phyloP scores from a whole-genome alignment of 1,284 basidiomycete species.

The Ustilago nuda region DNA sequence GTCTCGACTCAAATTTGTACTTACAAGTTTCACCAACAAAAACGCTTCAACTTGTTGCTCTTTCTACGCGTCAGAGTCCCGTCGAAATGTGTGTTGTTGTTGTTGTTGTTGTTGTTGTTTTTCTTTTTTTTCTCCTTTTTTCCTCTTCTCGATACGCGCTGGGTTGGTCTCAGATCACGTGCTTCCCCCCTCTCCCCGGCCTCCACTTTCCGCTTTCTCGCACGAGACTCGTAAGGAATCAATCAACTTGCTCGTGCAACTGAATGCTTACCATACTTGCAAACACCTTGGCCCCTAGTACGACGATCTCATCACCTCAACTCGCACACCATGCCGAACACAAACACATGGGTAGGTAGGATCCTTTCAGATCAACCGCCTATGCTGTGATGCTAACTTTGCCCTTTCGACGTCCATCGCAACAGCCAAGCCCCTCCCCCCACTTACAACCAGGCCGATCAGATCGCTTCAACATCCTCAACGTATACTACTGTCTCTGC shows the following conservation, averaged over 20 bases:
- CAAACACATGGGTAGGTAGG: neutral
- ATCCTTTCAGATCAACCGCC: no score
- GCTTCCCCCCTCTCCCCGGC: neutral
- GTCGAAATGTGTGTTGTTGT: slow-evolving; percentile 10
- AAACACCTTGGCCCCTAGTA: no score
- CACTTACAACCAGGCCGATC: neutral
- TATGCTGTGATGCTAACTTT: neutral
- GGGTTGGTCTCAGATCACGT: slow-evolving; percentile 16
- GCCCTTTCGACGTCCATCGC: neutral
- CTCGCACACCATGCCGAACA: slow-evolving; percentile 13
- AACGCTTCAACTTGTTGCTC: no score
- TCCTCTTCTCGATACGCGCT: slow-evolving; percentile 17
- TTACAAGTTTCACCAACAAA: no score
- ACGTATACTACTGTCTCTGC: slow-evolving; percentile 66
- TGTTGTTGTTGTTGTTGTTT: no score
- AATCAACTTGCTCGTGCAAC: neutral
- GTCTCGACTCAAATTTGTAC: no score
- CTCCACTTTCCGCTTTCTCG: slow-evolving; percentile 33
- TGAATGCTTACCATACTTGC: neutral
- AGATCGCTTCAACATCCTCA: slow-evolving; percentile 18
- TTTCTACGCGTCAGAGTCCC: slow-evolving; percentile 5
- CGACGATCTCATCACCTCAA: neutral
- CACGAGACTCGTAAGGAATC: slow-evolving; percentile 16
- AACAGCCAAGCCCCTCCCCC: neutral
- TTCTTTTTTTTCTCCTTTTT: no score